Base-by-base conservation (phyloP, 805 yeast genomes). In the Lipomyces sp. region DNA sequence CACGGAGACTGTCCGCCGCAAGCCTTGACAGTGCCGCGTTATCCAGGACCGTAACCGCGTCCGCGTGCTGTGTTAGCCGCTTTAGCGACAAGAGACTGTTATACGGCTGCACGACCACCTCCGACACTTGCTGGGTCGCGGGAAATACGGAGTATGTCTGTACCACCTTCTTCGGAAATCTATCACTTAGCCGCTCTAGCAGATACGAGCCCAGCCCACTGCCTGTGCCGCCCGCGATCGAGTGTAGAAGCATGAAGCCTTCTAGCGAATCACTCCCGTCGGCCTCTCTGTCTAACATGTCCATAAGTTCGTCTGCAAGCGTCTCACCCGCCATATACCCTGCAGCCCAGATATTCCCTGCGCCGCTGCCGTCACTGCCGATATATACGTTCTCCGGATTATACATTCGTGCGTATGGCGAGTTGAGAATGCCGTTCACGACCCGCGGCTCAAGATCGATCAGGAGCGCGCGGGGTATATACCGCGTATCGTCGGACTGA, bases 141-240 rank as follows among this genome's bases (percentile, higher is more conserved):
- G 96, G 96, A 63, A 93, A 90, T 1, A 93, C 84, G 41, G 93
- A 86, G 61, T 84, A 86, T 0, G 98, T 88, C 51, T 86, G 86
- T 7, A 86, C 72, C 43, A 93, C 69, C 63, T 89, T 91, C 66
- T 90, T 90, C 45, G 84, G 81, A 65, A 81, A 91, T 47, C 88
- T 72, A 65, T 93, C 98, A 49, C 81, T 79, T 49, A 95, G 67
- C 14, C 81, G 72, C 65, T 93, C 97, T 34, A 93, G 68, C 39
- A 93, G 60, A 49, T 78, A 78, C 0, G 95, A 86, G 0, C 98
- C 98, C 33, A 89, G 79, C 2, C 99, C 98, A 0, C 96, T 86
- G 0, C 99, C 99, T 0, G 98, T 93, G 35, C 99, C 99, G 33
- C 99, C 99, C 0, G 97, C 98, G 3, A 93, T 95, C 3, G 96